Base-by-base conservation (phyloP, 176 grass and related monocot species). In the Rhynchospora pubera region DNA sequence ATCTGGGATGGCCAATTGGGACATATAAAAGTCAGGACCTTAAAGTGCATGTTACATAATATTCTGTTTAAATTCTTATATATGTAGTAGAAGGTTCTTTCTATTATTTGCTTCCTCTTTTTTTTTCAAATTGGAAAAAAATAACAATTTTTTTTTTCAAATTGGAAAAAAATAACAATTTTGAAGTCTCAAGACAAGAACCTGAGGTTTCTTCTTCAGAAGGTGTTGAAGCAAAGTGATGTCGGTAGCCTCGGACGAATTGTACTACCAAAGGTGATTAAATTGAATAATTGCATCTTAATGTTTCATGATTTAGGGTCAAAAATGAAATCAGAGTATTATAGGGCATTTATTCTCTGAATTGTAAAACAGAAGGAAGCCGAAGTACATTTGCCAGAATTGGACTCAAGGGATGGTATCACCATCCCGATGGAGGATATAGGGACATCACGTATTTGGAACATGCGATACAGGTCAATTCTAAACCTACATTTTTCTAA, bases 221-320 rank as follows among this genome's bases (percentile, higher is more conserved):
- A 99, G 89, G 96, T 99, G 63, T 79, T 99, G 34, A 99, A 99
- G 91, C 92, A 99, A 86, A 99, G 96, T 84, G 96, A 99, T 70
- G 92, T 99, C 6, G 89, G 92, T 4, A 90, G 65, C 85, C 84
- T 99, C 45, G 96, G 92, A 42, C 89, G 96, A 78, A 95, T 99
- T 80, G 96, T 99, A 74, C 91, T 98, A 48, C 96, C 96, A 72
- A 98, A 98, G 86, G 96, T 98, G 90, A 93, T 90, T 81, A 58
- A 85, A 52, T 10, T 43, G 51, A 77, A 63, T 57, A 75, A 2
- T 50, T 52, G 9, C 6, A 47, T 42, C 15, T 47, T 24, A 26
- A 50, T 2, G 5, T 65, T 65, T 32, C 11, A 84, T 61, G 65
- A 43, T 75, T 45, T 9, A 76, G 47, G 55, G 23, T 65, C 46